Evolutionary conservation across 306 rosid species (phyloP), one percentile per base, ranked within the genome.

Genomic region (Vigna hirtella): DNA sequence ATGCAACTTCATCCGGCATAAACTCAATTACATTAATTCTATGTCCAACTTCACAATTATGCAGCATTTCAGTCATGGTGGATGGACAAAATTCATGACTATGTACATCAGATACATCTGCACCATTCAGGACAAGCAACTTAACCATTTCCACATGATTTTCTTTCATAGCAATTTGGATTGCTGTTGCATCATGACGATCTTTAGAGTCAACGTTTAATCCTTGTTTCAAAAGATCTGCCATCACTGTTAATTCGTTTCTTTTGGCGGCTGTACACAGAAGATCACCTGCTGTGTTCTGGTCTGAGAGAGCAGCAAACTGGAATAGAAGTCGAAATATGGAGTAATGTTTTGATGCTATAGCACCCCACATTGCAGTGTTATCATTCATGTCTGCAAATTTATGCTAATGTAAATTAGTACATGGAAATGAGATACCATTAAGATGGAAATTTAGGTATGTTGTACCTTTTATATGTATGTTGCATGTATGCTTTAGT

Each of bases 321-420:
- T 86, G 89, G 79, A 84, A 90, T 22, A 92, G 93, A 66, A 80
- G 87, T n/a, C 86, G 74, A 86, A 90, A 92, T 79, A 90, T 90
- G 40, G 89, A 84, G 84, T 84, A 55, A 77, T 86, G 88, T 74
- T 87, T 90, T 52, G 95, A 86, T 77, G 80, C 83, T 80, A 92
- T 86, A 20, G 95, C 90, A 63, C 90, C 88, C 97, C 97, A 92
- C 72, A 92, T 9, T 66, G 97, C 95, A 17, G 97, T 90, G 91
- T 88, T 79, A 4, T 88, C 93, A 84, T 86, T 83, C 0, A 51
- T 81, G 77, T 90, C 97, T 92, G 93, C 49, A 77, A 79, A 77
- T 55, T 42, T 68, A 83, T 50, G 15, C 32, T 10, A 78, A 72
- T 16, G 61, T 34, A 43, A 55, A 36, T 20, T 49, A 82, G 24